These are phyloP conservation scores for Dactylonectria estremocensis DNA, from an alignment of 2,329 filamentous ascomycete species.

Conservation along the genomic window DNA sequence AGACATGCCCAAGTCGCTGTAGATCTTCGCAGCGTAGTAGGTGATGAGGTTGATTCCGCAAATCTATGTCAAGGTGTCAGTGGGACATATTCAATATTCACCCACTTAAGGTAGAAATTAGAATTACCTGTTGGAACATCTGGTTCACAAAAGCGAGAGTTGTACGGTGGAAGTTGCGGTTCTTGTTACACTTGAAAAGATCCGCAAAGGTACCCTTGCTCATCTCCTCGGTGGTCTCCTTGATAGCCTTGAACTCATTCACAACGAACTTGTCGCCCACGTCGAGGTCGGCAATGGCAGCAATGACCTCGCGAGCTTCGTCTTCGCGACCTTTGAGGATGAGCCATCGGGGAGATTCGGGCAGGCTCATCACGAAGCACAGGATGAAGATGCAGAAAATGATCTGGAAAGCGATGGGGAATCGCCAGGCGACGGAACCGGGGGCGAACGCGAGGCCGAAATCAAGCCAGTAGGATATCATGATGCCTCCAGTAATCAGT, in stretches of 20 bases:
- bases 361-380: conserved; percentile 65
- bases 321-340: conserved; percentile 62
- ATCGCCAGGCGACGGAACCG: conserved; percentile 65
- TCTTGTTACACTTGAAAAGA: conserved; percentile 71
- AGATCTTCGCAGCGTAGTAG: conserved; percentile 75
- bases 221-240: conserved; percentile 77
- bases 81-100: not conserved
- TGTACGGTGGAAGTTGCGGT: conserved; percentile 72
- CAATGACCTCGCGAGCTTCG: conserved; percentile 64
- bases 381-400: conserved; percentile 73
- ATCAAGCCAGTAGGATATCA: conserved; percentile 73
- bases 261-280: conserved; percentile 71
- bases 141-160: conserved; percentile 74
- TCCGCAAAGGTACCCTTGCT: conserved; percentile 73
- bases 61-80: conserved; percentile 51
- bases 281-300: conserved; percentile 69
- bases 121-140: conserved; percentile 67
- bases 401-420: conserved; percentile 70
- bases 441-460: conserved; percentile 68
- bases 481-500: conserved; percentile 70
- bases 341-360: conserved; percentile 68
- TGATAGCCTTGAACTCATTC: conserved; percentile 72
- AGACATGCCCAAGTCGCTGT: conserved; percentile 67
- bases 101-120: conserved; percentile 52
- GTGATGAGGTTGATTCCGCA: conserved; percentile 75